Percentiles rank a stretch among this genome's conserved stretches.
phyloP scores from a whole-genome alignment of 805 yeast species.

The Phaffomyces opuntiae region DNA sequence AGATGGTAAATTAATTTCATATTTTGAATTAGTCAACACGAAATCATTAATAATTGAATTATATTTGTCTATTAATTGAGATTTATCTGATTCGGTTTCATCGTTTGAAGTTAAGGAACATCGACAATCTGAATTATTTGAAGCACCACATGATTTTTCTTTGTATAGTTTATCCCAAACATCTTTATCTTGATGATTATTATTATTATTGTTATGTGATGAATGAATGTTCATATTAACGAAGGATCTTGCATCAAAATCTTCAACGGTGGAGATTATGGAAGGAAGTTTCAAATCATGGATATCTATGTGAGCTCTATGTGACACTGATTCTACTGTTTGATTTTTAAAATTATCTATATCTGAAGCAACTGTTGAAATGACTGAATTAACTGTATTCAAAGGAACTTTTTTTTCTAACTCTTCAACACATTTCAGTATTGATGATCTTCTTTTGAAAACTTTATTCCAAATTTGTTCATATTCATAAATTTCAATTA shows the following conservation, averaged over 20 bases:
- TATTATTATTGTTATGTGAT: not conserved
- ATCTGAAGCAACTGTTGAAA: not conserved
- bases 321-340: not conserved
- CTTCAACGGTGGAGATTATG: slow-evolving; percentile 13
- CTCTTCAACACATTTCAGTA: slow-evolving; percentile 25
- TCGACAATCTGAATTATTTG: not conserved
- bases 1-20: slow-evolving; percentile 43
- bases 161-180: slow-evolving; percentile 15
- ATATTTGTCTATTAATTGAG: slow-evolving; percentile 28
- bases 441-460: slow-evolving; percentile 26
- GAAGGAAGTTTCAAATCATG: slow-evolving; percentile 9
- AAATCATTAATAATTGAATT: slow-evolving; percentile 32
- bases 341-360: not conserved
- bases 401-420: slow-evolving; percentile 16
- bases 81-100: slow-evolving; percentile 8
- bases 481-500: slow-evolving; percentile 39
- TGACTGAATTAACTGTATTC: not conserved
- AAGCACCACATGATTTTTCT: slow-evolving; percentile 6
- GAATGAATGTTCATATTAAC: slow-evolving; percentile 1
- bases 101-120: not conserved
- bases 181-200: slow-evolving; percentile 1
- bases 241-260: slow-evolving; percentile 18
- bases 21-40: slow-evolving; percentile 35
- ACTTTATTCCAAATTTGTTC: slow-evolving; percentile 34
- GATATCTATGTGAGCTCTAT: slow-evolving; percentile 1